A percentile compares a stretch with the other conserved stretches of the same genome.
Evolutionary conservation across 768 basidiomycete species (phyloP).

Genomic region (Lactarius tabidus): DNA sequence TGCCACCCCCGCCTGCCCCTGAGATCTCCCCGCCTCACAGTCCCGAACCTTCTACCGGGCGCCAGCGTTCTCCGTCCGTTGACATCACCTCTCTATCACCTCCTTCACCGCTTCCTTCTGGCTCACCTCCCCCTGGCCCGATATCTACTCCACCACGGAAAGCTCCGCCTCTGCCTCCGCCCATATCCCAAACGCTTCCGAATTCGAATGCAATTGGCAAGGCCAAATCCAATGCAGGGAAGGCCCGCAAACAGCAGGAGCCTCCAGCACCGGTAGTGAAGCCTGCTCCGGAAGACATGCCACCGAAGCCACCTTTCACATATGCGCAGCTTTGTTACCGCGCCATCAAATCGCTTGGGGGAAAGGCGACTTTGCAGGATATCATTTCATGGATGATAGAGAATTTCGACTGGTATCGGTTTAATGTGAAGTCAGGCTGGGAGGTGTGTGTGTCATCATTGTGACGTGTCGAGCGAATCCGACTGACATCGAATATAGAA

Average conservation of each 20-base stretch:
- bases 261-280: conserved; percentile 38
- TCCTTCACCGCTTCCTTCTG: conserved; percentile 76
- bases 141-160: conserved; percentile 44
- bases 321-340: conserved; percentile 91
- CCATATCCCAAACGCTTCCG: conserved; percentile 46
- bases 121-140: conserved; percentile 61
- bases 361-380: conserved; percentile 87
- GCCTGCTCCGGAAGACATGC: conserved; percentile 69
- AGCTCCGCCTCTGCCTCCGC: conserved; percentile 43
- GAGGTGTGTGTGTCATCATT: conserved; percentile 55
- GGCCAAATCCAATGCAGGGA: conserved; percentile 15
- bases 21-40: conserved; percentile 81
- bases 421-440: conserved; percentile 81
- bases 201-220: conserved; percentile 55
- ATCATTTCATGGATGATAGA: conserved; percentile 90
- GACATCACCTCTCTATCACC: conserved; percentile 69
- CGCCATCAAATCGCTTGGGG: conserved; percentile 75
- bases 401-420: conserved; percentile 86
- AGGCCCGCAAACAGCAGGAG: conserved; percentile 13
- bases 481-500: conserved; percentile 41
- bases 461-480: conserved; percentile 9
- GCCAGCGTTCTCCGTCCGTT: conserved; percentile 71
- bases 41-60: conserved; percentile 61
- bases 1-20: conserved; percentile 80
- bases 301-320: conserved; percentile 84